phyloP scores from a whole-genome alignment of 805 yeast genomes.

The Pichia deserticola region DNA sequence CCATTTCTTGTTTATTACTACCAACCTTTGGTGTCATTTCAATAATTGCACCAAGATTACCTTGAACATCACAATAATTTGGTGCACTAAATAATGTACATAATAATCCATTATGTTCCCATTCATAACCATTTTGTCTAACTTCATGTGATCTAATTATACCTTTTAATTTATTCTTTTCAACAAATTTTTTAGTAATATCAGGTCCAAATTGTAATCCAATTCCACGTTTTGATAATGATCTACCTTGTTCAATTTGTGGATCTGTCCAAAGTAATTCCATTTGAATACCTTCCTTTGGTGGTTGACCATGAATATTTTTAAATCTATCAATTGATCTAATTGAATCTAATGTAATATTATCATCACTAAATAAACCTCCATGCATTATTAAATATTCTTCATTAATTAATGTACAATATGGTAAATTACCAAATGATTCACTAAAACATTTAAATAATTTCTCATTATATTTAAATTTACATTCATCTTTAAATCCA shows the following conservation, averaged over 20 bases:
- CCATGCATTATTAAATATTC: slow-evolving; percentile 92
- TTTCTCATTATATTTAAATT: slow-evolving; percentile 75
- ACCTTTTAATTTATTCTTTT: slow-evolving; percentile 62
- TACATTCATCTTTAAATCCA: slow-evolving; percentile 95
- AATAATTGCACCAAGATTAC: slow-evolving; percentile 85
- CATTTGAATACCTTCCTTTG: slow-evolving; percentile 89
- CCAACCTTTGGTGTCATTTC: slow-evolving; percentile 36
- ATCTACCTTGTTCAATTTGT: slow-evolving; percentile 66
- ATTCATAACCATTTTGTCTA: slow-evolving; percentile 81
- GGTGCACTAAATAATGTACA: slow-evolving; percentile 98
- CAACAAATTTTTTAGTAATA: slow-evolving; percentile 72
- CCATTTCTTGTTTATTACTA: slow-evolving; percentile 21
- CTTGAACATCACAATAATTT: slow-evolving; percentile 89
- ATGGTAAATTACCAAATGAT: slow-evolving; percentile 78
- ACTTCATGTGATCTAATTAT: slow-evolving; percentile 94
- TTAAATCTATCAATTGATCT: slow-evolving; percentile 62
- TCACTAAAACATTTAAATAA: slow-evolving; percentile 78
- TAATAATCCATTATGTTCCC: slow-evolving; percentile 78
- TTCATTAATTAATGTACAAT: slow-evolving; percentile 72
- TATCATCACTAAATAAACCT: slow-evolving; percentile 79
- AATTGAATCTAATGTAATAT: slow-evolving; percentile 65
- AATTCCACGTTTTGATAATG: slow-evolving; percentile 88
- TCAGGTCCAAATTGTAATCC: slow-evolving; percentile 98
- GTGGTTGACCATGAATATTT: slow-evolving; percentile 57
- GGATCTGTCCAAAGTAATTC: slow-evolving; percentile 98